Evolutionary conservation across 2,329 filamentous ascomycete genomes (phyloP).

Genomic region (Verticillium nonalfalfae): DNA sequence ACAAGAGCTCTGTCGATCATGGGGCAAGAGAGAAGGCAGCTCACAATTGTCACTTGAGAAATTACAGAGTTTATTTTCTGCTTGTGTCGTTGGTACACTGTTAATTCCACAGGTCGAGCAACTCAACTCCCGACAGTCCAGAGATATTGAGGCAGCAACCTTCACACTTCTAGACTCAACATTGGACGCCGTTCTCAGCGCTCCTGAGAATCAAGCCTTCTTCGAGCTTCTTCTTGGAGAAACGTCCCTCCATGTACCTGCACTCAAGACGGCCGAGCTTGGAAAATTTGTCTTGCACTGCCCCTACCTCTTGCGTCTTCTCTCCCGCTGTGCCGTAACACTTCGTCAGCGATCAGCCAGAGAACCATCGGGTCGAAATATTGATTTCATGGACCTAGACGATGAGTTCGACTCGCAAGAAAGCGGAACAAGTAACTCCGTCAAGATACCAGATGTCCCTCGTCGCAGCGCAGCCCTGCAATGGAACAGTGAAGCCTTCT

Average conservation of each 20-base stretch:
- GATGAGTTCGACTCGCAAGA: constrained; percentile 56
- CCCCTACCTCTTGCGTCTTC: constrained; percentile 33
- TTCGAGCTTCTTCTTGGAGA: constrained; percentile 39
- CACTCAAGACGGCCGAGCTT: constrained; percentile 29
- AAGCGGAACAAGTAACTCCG: constrained; percentile 34
- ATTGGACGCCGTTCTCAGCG: constrained; percentile 31
- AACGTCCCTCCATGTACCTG: constrained; percentile 39
- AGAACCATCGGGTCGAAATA: constrained; percentile 26
- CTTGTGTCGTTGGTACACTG: constrained; percentile 36
- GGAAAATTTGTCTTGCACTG: constrained; percentile 29
- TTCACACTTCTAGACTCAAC: constrained; percentile 32
- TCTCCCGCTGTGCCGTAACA: constrained; percentile 30
- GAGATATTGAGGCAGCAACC: constrained; percentile 38
- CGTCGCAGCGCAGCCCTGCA: constrained; percentile 36
- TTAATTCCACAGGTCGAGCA: constrained; percentile 40
- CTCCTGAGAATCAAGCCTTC: constrained; percentile 38
- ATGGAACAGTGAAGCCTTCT: constrained; percentile 38
- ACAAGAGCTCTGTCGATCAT: constrained; percentile 36
- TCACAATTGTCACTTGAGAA: constrained; percentile 44
- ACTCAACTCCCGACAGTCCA: constrained; percentile 39
- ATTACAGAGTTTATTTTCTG: constrained; percentile 44
- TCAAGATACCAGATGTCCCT: constrained; percentile 34
- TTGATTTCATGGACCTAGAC: constrained; percentile 62
- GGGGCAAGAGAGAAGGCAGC: constrained; percentile 40
- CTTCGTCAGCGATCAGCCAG: constrained; percentile 23